phyloP scores from a whole-genome alignment of 2,329 filamentous ascomycete species.

The Botrytis squamosa region DNA sequence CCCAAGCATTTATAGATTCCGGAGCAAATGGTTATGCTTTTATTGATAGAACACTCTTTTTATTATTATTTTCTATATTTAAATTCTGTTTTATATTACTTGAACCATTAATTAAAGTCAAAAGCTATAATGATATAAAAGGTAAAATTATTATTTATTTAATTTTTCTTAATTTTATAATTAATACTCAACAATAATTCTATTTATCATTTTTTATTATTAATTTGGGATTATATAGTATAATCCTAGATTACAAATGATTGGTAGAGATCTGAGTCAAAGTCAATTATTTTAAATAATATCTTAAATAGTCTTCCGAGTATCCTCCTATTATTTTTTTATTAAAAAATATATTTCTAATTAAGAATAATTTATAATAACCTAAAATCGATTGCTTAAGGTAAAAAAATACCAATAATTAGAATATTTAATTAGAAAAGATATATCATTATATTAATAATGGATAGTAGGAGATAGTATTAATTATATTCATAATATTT shows the following conservation, averaged over 20 bases:
- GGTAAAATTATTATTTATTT: too few relatives aligned
- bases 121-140: not conserved
- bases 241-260: too few relatives aligned
- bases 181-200: rapidly evolving
- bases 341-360: too few relatives aligned
- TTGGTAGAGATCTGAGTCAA: rapidly evolving
- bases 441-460: too few relatives aligned
- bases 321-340: too few relatives aligned
- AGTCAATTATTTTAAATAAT: too few relatives aligned
- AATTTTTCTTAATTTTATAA: too few relatives aligned
- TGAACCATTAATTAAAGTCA: not conserved
- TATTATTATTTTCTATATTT: not conserved
- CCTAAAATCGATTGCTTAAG: too few relatives aligned
- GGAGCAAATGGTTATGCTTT: rapidly evolving
- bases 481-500: too few relatives aligned
- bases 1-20: rapidly evolving
- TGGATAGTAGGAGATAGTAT: rapidly evolving
- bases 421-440: rapidly evolving
- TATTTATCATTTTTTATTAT: too few relatives aligned
- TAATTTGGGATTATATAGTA: too few relatives aligned
- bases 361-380: rapidly evolving
- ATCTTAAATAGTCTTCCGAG: rapidly evolving
- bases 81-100: not conserved
- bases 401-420: rapidly evolving
- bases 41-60: not conserved